phyloP scores from a whole-genome alignment of 306 rosid species.

The Malus domestica region ASM211411v1 NC_041799.1:21871001-21871500 shows the following conservation, averaged over 20 bases:
- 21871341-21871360: slow-evolving; percentile 82
- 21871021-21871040: neutral
- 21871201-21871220: neutral
- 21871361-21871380: neutral
- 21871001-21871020: neutral
- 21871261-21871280: neutral
- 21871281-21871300: neutral
- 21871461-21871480: neutral
- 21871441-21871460: neutral
- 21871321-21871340: slow-evolving; percentile 94
- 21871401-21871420: neutral
- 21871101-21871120: neutral
- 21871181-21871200: neutral
- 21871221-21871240: neutral
- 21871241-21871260: neutral
- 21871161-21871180: neutral
- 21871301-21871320: slow-evolving; percentile 74
- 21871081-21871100: neutral
- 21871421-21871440: neutral
- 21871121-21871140: neutral
- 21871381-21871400: neutral
- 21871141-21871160: neutral
- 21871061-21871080: neutral
- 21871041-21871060: neutral
- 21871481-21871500: neutral